phyloP scores from a whole-genome alignment of 495 filamentous ascomycete species.

The Lasiosphaeria ovina region DNA sequence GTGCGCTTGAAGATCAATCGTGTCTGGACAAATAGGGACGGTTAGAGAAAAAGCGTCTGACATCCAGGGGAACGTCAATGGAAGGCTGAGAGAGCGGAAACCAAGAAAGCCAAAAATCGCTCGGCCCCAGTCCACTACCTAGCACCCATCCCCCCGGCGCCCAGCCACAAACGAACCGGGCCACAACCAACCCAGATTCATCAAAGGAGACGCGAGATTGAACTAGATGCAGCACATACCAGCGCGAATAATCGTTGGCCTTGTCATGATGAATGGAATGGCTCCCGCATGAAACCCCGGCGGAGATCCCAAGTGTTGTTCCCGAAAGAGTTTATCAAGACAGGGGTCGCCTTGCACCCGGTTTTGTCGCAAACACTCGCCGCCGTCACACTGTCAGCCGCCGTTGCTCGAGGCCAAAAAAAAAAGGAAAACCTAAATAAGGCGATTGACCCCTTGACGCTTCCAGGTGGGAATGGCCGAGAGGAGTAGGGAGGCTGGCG shows the following conservation, averaged over 20 bases:
- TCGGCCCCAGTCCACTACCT: background rate
- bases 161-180: slow-evolving; percentile 28
- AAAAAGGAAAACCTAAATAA: background rate
- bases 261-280: slow-evolving; percentile 56
- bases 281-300: slow-evolving; percentile 21
- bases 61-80: slow-evolving; percentile 4
- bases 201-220: slow-evolving; percentile 9
- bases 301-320: slow-evolving; percentile 12
- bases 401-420: slow-evolving; percentile 1
- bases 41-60: slow-evolving; percentile 22
- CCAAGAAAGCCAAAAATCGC: background rate
- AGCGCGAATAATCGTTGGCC: slow-evolving; percentile 75
- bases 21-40: slow-evolving; percentile 58
- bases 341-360: slow-evolving; percentile 10
- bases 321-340: background rate
- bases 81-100: slow-evolving; percentile 8
- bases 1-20: slow-evolving; percentile 89
- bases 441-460: background rate
- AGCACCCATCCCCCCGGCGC: background rate
- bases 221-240: slow-evolving; percentile 50
- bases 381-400: slow-evolving; percentile 4
- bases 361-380: background rate
- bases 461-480: background rate
- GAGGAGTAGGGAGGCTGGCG: background rate
- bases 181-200: slow-evolving; percentile 14